A percentile compares a stretch with the other conserved stretches of the same genome.
Evolutionary conservation across 257 asterid genomes (phyloP).

Genomic region (Petunia axillaris): DNA sequence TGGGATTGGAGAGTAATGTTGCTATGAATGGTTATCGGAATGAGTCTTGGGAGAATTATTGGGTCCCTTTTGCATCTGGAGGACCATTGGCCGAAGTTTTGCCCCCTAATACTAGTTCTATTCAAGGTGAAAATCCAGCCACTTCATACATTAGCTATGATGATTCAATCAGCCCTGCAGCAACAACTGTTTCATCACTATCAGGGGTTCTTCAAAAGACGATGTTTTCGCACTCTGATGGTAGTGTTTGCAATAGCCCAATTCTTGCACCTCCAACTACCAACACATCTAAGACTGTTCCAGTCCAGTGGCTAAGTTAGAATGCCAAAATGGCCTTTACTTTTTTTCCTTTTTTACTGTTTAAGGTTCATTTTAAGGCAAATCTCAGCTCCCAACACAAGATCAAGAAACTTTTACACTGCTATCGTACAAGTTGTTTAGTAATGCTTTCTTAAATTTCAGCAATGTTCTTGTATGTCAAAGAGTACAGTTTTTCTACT

Average conservation of each 20-base stretch:
- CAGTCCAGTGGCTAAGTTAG: slow-evolving; percentile 52
- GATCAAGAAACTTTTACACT: background rate
- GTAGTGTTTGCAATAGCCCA: slow-evolving; percentile 77
- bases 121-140: slow-evolving; percentile 36
- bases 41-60: slow-evolving; percentile 27
- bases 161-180: slow-evolving; percentile 50
- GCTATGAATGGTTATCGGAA: slow-evolving; percentile 6
- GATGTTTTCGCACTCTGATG: slow-evolving; percentile 62
- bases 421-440: background rate
- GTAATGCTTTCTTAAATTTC: background rate
- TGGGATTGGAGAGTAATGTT: slow-evolving; percentile 30
- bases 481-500: background rate
- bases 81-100: slow-evolving; percentile 89
- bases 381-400: no score
- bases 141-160: slow-evolving; percentile 43
- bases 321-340: slow-evolving; percentile 1
- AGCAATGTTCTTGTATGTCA: background rate
- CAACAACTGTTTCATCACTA: slow-evolving; percentile 65
- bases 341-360: background rate
- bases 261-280: slow-evolving; percentile 43
- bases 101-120: slow-evolving; percentile 40
- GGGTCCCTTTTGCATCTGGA: slow-evolving; percentile 58
- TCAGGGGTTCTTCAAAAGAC: slow-evolving; percentile 66
- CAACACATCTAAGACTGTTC: slow-evolving; percentile 42
- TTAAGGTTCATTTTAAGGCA: background rate